A percentile compares a stretch with the other conserved stretches of the same genome.
These are phyloP conservation scores for Achaetomiella virescens DNA, from an alignment of 495 filamentous ascomycete species.

Conservation along the genomic window DNA sequence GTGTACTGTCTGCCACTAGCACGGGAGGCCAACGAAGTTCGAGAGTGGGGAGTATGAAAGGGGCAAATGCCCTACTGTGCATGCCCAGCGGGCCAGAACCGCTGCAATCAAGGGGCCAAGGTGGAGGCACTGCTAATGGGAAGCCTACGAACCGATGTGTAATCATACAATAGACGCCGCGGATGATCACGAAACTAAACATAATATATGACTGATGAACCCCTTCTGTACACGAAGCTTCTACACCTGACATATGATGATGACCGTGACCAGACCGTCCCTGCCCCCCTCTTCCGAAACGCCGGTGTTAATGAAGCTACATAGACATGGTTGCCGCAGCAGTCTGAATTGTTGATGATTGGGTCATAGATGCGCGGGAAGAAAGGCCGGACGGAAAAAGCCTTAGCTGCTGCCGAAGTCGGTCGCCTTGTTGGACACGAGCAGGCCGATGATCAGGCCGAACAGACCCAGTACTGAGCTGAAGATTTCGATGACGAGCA, in stretches of 20 bases:
- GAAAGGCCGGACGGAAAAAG: background rate
- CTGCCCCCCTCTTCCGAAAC: slow-evolving; percentile 28
- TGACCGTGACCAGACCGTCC: slow-evolving; percentile 25
- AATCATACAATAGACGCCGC: background rate
- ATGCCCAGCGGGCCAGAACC: slow-evolving; percentile 51
- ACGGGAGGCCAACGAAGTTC: slow-evolving; percentile 90
- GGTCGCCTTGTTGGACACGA: slow-evolving; percentile 72
- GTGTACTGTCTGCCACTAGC: slow-evolving; percentile 66
- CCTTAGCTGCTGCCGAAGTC: slow-evolving; percentile 56
- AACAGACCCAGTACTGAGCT: slow-evolving; percentile 98
- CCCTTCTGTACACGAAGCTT: slow-evolving; percentile 27
- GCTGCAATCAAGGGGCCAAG: slow-evolving; percentile 37
- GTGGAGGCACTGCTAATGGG: slow-evolving; percentile 43
- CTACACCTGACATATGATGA: slow-evolving; percentile 25
- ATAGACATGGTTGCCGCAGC: slow-evolving; percentile 21
- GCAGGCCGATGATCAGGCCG: slow-evolving; percentile 87
- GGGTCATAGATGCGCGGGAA: background rate
- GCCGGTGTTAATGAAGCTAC: slow-evolving; percentile 31
- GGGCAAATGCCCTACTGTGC: slow-evolving; percentile 79
- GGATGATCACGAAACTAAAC: slow-evolving; percentile 1
- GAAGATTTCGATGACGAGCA: slow-evolving; percentile 98
- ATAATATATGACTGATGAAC: slow-evolving; percentile 17
- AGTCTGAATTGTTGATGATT: slow-evolving; percentile 14
- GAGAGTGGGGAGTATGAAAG: slow-evolving; percentile 76
- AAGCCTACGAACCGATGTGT: slow-evolving; percentile 26